Base-by-base conservation (phyloP, 2,329 filamentous ascomycete species). In the Colletotrichum cereale region DNA sequence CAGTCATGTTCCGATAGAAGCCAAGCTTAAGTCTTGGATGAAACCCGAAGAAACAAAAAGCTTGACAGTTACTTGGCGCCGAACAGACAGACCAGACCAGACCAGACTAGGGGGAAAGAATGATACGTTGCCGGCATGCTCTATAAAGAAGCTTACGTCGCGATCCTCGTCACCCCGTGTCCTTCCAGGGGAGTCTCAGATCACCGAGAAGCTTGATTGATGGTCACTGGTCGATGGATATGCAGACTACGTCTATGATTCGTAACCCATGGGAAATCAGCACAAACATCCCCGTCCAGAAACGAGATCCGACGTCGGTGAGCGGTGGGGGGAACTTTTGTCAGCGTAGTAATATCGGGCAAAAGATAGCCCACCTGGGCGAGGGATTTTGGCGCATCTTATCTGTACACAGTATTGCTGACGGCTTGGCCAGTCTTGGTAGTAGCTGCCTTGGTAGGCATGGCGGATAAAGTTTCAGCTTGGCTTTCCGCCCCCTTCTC, bases 161-260 rank as follows among this genome's bases (percentile, higher is more conserved):
- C 61, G 66, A 57, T 66, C 60, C 66, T 71, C 70, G 70, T 72
- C 70, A 72, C 50, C 66, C 48, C 47, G 60, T 57, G 52, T 55
- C 34, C 34, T n/a, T 44, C 5, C 24, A 24, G 31, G 21, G 24
- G n/a, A 16, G 31, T 44, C 53, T 57, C 53, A 55, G 42, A 42
- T 44, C 14, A 61, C 3, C 44, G 38, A 53, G 65, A 72, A 56
- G 70, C 70, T 70, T 62, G 66, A 70, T 42, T 56, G 55, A 57
- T n/a, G 60, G 42, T 21, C 44, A 34, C 21, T 14, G 48, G 31
- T 44, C 66, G 31, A 44, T 34, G 14, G 14, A 62, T 21, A 52
- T 56, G 61, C 66, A 70, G 56, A 40, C 26, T 24, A 70, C 48
- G 53, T n/a, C 8, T 29, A 48, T 66, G 69, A 69, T 61, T 72